Conservation (phyloP, 2,329 filamentous ascomycete genomes). For the Talaromyces verruculosus region DNA sequence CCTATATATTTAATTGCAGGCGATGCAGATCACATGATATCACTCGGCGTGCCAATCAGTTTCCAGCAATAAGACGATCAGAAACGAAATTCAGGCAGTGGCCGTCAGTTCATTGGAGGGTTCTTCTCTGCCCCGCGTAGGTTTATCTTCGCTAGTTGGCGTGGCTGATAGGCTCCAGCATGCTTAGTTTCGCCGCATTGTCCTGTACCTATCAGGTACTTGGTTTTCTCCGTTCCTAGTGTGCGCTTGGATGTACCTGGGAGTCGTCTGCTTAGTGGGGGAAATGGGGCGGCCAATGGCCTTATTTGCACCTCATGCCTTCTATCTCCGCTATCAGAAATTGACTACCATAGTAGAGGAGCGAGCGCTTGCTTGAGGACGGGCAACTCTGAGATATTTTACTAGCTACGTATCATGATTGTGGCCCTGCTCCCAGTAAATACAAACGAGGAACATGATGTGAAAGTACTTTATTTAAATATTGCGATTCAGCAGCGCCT, state of each 20-base stretch:
- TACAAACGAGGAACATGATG: too few relatives aligned
- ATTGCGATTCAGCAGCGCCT: too few relatives aligned
- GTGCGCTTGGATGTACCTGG: neutral
- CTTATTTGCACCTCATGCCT: constrained; percentile 4
- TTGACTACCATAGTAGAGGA: neutral
- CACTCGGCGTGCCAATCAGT: neutral
- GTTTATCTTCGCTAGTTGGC: neutral
- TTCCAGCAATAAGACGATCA: neutral
- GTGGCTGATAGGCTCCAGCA: constrained; percentile 8
- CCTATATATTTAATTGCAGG: neutral
- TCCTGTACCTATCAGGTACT: constrained; percentile 7
- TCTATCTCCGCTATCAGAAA: neutral
- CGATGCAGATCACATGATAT: constrained; percentile 14
- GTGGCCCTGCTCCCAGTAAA: neutral
- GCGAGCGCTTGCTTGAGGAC: neutral
- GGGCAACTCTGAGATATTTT: neutral
- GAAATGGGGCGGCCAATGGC: constrained; percentile 6
- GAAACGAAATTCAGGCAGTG: neutral
- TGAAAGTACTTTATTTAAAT: too few relatives aligned
- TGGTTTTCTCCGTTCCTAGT: neutral
- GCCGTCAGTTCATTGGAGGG: neutral
- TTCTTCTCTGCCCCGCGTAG: neutral
- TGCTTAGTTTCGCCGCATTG: neutral
- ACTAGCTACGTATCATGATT: neutral
- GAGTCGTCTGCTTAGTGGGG: neutral